Percentiles rank a stretch among this genome's conserved stretches.
phyloP scores from a whole-genome alignment of 164 flowering plant species.

The Magnolia changhungtana region DNA sequence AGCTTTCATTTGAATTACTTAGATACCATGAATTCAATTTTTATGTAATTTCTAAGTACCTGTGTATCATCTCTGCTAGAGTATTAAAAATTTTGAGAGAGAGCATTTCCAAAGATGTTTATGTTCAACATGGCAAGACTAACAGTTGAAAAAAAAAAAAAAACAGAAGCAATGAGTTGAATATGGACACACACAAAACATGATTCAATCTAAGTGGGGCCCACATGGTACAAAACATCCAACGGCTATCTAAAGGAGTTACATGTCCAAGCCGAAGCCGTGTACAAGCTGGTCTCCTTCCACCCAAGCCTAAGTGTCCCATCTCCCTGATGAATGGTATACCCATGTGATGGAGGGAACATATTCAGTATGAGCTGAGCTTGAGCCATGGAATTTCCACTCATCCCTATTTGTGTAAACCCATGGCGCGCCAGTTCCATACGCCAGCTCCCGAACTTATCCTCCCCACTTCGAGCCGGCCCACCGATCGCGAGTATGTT shows the following conservation, averaged over 20 bases:
- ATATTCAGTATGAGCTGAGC: conserved; percentile 69
- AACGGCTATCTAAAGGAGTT: conserved; percentile 12
- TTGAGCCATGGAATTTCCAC: conserved; percentile 60
- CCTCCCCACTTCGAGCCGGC: conserved; percentile 70
- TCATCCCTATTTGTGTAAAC: conserved; percentile 56
- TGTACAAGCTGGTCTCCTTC: conserved; percentile 71
- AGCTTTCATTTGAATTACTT: no score
- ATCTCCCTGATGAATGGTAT: conserved; percentile 58
- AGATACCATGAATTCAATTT: no score
- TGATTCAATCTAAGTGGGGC: neutral
- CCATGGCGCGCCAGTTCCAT: conserved; percentile 35
- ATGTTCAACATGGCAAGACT: no score
- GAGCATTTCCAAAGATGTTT: no score
- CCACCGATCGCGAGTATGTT: conserved; percentile 70
- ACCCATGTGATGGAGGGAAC: conserved; percentile 60
- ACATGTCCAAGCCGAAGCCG: conserved; percentile 70
- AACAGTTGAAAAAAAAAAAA: no score
- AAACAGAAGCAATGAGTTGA: neutral
- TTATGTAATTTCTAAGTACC: no score
- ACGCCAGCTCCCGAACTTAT: conserved; percentile 55
- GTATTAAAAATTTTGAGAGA: no score
- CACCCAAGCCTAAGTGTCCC: conserved; percentile 66
- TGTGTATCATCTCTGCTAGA: no score
- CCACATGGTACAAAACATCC: neutral
- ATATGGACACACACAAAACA: neutral